phyloP scores from a whole-genome alignment of 2,329 filamentous ascomycete species.

The Aureobasidium lini region DNA sequence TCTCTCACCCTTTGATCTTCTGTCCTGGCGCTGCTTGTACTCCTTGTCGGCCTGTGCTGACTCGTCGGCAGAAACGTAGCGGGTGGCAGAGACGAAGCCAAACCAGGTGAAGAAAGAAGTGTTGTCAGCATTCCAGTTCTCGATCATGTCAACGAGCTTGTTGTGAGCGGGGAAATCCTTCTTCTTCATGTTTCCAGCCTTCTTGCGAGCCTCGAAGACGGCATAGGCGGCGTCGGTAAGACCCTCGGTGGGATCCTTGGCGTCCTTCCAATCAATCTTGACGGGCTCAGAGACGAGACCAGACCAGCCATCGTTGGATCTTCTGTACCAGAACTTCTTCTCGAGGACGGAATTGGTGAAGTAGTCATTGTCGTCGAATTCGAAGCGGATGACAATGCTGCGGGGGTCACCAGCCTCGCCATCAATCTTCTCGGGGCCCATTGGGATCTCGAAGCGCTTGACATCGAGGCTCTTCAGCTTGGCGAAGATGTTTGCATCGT shows the following conservation, averaged over 20 bases:
- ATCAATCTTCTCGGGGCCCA: conserved; percentile 26
- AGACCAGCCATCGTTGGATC: conserved; percentile 58
- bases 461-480: conserved; percentile 64
- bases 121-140: conserved; percentile 32
- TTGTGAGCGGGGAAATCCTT: conserved; percentile 49
- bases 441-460: conserved; percentile 69
- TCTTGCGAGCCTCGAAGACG: conserved; percentile 58
- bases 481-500: conserved; percentile 67
- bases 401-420: conserved; percentile 65
- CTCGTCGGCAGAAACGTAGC: conserved; percentile 65
- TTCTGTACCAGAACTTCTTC: conserved; percentile 88
- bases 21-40: conserved; percentile 51
- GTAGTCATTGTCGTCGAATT: conserved; percentile 73
- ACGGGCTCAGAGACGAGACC: conserved; percentile 86
- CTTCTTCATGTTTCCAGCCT: conserved; percentile 33
- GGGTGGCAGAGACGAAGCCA: conserved; percentile 59
- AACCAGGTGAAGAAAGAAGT: conserved; percentile 88
- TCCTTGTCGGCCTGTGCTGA: conserved; percentile 54
- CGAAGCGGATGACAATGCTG: conserved; percentile 68
- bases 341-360: conserved; percentile 72
- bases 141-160: conserved; percentile 46
- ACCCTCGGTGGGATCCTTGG: conserved; percentile 75
- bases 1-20: conserved; percentile 33
- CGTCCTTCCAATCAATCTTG: conserved; percentile 69
- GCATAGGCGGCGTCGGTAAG: conserved; percentile 66